phyloP scores from a whole-genome alignment of 2,329 filamentous ascomycete genomes.

The Colletotrichum orbiculare region DNA sequence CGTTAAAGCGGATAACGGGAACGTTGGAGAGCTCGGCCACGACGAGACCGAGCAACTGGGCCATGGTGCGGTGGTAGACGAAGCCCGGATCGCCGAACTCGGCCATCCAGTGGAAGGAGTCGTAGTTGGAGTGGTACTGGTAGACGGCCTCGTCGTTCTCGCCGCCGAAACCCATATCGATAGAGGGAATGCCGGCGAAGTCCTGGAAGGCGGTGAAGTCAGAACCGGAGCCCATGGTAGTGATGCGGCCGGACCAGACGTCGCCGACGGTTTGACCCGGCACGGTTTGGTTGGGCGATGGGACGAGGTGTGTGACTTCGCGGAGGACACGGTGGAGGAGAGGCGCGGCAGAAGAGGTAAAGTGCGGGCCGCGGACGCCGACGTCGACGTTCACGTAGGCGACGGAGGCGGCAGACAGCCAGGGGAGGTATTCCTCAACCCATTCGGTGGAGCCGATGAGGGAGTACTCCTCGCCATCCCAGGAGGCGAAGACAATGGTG shows the following conservation, averaged over 20 bases:
- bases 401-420: conserved; percentile 78
- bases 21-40: conserved; percentile 71
- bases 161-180: conserved; percentile 70
- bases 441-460: conserved; percentile 90
- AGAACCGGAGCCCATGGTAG: conserved; percentile 77
- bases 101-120: conserved; percentile 91
- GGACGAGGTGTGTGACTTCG: conserved; percentile 71
- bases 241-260: conserved; percentile 70
- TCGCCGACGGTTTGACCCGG: conserved; percentile 76
- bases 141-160: conserved; percentile 67
- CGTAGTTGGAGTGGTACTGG: conserved; percentile 93
- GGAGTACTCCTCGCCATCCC: conserved; percentile 88
- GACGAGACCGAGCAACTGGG: conserved; percentile 72
- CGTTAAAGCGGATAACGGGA: conserved; percentile 72
- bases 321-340: conserved; percentile 79
- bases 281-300: conserved; percentile 82
- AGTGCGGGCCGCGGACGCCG: conserved; percentile 73
- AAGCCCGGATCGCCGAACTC: conserved; percentile 78
- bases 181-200: conserved; percentile 72
- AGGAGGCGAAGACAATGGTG: conserved; percentile 89
- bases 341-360: conserved; percentile 75
- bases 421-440: conserved; percentile 90
- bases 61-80: conserved; percentile 73
- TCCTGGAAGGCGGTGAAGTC: conserved; percentile 83
- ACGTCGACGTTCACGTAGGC: conserved; percentile 91